Percentiles rank a stretch among this genome's conserved stretches.
These are phyloP conservation scores for Leucocoprinus sp. DNA, from an alignment of 768 basidiomycete species.

Conservation along the genomic window DNA sequence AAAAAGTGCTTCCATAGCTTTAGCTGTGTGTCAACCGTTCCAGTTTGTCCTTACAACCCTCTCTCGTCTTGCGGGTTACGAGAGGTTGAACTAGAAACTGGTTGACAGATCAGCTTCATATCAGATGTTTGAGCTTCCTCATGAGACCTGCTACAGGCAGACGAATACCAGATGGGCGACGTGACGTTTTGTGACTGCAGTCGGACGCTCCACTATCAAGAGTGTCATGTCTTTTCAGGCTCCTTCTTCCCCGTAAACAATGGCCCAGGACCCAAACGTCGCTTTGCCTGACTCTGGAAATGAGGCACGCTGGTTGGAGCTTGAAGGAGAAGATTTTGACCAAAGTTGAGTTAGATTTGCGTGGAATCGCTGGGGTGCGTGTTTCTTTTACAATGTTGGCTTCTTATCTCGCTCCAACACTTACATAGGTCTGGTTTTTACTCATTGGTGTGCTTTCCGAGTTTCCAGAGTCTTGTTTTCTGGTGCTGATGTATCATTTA, in stretches of 20 bases:
- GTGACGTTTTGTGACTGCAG: background rate
- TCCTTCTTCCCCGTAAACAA: background rate
- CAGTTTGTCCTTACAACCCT: no score
- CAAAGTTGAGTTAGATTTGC: conserved; percentile 46
- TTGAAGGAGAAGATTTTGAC: conserved; percentile 25
- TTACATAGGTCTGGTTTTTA: conserved; percentile 55
- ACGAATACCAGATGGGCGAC: background rate
- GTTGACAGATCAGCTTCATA: no score
- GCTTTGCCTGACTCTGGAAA: background rate
- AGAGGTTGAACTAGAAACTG: no score
- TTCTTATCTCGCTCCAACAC: background rate
- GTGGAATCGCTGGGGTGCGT: conserved; percentile 54
- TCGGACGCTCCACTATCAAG: no score
- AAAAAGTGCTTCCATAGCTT: no score
- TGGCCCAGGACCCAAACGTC: background rate
- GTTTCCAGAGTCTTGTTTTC: background rate
- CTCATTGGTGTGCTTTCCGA: conserved; percentile 41
- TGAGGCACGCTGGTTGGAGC: conserved; percentile 6
- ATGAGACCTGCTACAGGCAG: no score
- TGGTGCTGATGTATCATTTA: conserved; percentile 38
- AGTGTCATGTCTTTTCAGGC: no score
- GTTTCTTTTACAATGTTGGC: background rate
- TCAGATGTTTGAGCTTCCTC: no score
- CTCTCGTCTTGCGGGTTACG: no score
- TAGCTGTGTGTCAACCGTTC: no score